Evolutionary conservation across 305 asterid species (phyloP).

Genomic region (Caryopteris hybrid): DNA sequence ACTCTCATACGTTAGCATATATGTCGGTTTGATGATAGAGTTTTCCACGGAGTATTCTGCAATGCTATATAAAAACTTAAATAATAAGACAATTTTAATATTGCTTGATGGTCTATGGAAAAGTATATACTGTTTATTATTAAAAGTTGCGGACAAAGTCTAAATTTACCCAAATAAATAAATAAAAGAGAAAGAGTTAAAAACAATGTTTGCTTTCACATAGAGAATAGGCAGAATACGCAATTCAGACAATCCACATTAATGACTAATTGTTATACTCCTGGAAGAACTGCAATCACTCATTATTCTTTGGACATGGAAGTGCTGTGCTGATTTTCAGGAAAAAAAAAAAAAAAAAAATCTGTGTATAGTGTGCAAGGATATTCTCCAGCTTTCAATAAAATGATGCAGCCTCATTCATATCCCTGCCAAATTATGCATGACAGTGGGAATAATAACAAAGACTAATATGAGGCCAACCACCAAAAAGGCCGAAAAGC

Average conservation of each 20-base stretch:
- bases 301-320: neutral
- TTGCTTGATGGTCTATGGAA: constrained; percentile 2
- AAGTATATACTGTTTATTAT: neutral
- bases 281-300: neutral
- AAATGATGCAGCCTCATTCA: neutral
- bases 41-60: constrained; percentile 88
- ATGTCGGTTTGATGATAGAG: constrained; percentile 83
- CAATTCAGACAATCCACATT: neutral
- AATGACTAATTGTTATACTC: neutral
- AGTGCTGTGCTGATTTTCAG: neutral
- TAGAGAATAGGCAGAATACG: neutral
- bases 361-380: neutral
- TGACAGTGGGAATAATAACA: neutral
- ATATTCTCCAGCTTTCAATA: neutral
- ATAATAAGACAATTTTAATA: constrained; percentile 23
- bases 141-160: neutral
- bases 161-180: neutral
- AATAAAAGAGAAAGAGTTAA: neutral
- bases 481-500: neutral
- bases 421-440: neutral
- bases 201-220: too few relatives aligned
- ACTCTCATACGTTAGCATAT: constrained; percentile 96
- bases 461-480: too few relatives aligned
- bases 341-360: neutral
- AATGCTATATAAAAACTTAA: constrained; percentile 48